Base-by-base conservation (phyloP, 1,139 yeast genomes). In the Blastobotrys niveus region DNA sequence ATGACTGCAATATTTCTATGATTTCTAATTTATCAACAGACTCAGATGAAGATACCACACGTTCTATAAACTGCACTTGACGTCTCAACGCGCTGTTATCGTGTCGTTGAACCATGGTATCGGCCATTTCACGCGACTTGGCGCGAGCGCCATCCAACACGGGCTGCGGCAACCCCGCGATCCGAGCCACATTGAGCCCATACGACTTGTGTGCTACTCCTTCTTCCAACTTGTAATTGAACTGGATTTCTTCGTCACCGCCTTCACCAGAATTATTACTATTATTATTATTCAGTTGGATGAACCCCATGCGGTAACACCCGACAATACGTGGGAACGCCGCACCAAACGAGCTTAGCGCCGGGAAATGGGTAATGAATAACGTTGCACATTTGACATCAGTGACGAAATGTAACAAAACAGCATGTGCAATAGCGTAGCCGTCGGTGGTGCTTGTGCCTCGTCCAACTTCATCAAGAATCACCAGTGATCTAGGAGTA, bases 391-490 rank as follows among this genome's bases (percentile, higher is more conserved):
- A 82, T 34, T 72, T 61, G 4, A 62, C 54, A 5, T 64, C 66
- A 0, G 66, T 56, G 17, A 80, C 65, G 43, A 88, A 72, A 54
- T 84, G 80, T 47, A 76, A 72, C 47, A 91, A 66, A 2, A 91
- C 81, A 0, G 95, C 72, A 58, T 80, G 77, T 0, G 97, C 96
- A 29, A 91, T 79, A 0, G 95, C 79, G 30, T 82, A 82, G 0
- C 98, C 98, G 64, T 91, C 98, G 47, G 72, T 71, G 0, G 97
- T 88, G 0, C 95, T 83, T 0, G 98, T 91, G 0, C 65, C 93
- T 42, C 91, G 65, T 3, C 94, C 94, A 30, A 79, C 71, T 51
- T 79, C 85, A 54, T 79, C 85, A 32, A 79, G 62, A 1, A 79
- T 66, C 1, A 83, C 77, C 43, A 84, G 65, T 0, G 86, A 79